Conservation (phyloP, 1,139 yeast species). For the Blastobotrys proliferans region DNA sequence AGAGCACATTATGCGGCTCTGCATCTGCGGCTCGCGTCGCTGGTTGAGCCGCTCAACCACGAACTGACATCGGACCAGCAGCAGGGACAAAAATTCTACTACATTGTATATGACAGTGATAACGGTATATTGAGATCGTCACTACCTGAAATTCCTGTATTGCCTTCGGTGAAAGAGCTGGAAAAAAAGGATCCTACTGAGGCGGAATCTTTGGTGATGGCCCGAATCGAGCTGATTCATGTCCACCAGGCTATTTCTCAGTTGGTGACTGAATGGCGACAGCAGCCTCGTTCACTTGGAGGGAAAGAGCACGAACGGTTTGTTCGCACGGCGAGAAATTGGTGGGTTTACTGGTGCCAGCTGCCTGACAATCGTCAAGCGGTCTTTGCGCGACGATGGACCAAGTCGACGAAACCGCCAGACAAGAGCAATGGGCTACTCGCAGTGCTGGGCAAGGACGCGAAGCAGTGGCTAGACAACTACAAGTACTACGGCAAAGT, state of each 20-base stretch:
- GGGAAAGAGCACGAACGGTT: constrained; percentile 28
- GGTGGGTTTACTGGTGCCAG: constrained; percentile 34
- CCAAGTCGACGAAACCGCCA: constrained; percentile 20
- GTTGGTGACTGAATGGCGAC: constrained; percentile 14
- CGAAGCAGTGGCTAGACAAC: constrained; percentile 30
- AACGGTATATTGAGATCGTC: constrained; percentile 23
- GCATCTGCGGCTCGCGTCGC: constrained; percentile 29
- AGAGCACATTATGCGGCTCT: constrained; percentile 22
- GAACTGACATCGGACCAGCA: constrained; percentile 20
- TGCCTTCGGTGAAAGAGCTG: constrained; percentile 18
- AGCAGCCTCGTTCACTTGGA: constrained; percentile 6
- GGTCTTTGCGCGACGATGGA: constrained; percentile 30
- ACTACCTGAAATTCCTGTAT: constrained; percentile 25
- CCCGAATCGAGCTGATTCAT: constrained; percentile 27
- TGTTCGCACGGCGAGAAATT: constrained; percentile 27
- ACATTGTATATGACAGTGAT: constrained; percentile 23
- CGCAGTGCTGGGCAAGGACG: constrained; percentile 30
- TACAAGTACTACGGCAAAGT: constrained; percentile 29
- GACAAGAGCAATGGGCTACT: constrained; percentile 23
- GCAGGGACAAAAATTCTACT: constrained; percentile 21
- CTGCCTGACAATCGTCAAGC: constrained; percentile 24
- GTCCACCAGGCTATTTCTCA: constrained; percentile 27
- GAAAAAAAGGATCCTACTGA: constrained; percentile 16
- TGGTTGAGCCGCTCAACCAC: constrained; percentile 28
- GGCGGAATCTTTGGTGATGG: constrained; percentile 16